phyloP scores from a whole-genome alignment of 176 grass and related monocot genomes.

The Themeda triandra region DNA sequence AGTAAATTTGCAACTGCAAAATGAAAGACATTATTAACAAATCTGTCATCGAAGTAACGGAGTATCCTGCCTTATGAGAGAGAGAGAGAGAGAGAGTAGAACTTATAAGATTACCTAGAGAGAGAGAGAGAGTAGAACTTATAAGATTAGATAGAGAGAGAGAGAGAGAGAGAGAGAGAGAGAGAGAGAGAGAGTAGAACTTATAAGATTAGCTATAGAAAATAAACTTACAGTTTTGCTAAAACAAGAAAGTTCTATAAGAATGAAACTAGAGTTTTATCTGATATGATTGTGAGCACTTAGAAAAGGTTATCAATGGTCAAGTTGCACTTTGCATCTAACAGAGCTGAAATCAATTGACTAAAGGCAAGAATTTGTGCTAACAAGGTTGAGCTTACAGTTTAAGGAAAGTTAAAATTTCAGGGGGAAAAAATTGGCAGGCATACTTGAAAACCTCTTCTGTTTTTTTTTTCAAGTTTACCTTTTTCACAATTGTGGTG shows the following conservation, averaged over 20 bases:
- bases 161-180: too few species aligned
- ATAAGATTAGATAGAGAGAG: too few species aligned
- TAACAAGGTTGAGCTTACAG: not conserved
- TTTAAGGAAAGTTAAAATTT: not conserved
- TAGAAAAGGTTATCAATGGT: not conserved
- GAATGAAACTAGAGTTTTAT: not conserved
- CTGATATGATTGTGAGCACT: not conserved
- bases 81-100: too few species aligned
- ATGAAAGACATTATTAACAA: constrained; percentile 26
- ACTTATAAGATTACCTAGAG: constrained; percentile 18
- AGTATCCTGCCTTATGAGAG: not conserved
- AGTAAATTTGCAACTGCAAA: constrained; percentile 87
- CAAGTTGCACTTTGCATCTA: constrained; percentile 1
- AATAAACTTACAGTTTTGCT: not conserved
- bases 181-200: too few species aligned
- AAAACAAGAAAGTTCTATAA: constrained; percentile 14
- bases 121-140: too few species aligned
- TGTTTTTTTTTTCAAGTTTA: not conserved
- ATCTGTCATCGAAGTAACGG: not conserved
- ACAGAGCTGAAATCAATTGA: not conserved
- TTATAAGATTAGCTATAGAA: constrained; percentile 22
- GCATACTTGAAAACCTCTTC: not conserved
- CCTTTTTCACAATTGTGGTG: not conserved
- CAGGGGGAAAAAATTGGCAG: not conserved
- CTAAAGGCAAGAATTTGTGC: not conserved